These are phyloP conservation scores for Trichoderma guizhouense DNA, from an alignment of 2,329 filamentous ascomycete genomes.

Conservation along the genomic window DNA sequence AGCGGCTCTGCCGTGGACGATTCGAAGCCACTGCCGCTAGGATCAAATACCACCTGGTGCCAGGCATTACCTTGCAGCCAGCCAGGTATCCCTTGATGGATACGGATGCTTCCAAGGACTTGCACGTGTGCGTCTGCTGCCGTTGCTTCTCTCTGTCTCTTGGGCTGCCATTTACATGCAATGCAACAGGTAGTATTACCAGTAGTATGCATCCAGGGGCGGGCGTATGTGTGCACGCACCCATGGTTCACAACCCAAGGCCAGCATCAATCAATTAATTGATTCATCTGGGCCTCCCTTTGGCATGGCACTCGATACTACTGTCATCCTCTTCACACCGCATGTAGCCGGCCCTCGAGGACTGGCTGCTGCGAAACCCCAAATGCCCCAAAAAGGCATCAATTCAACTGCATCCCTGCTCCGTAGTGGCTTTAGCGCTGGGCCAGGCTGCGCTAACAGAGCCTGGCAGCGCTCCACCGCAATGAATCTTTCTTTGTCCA, in stretches of 20 bases:
- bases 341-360: background rate
- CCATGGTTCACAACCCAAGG: constrained; percentile 5
- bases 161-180: background rate
- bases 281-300: background rate
- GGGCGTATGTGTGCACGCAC: background rate
- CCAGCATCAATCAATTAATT: background rate
- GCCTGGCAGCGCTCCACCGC: constrained; percentile 17
- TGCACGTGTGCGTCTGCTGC: background rate
- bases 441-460: constrained; percentile 6
- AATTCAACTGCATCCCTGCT: constrained; percentile 1
- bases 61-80: background rate
- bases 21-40: background rate
- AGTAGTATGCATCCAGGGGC: background rate
- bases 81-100: background rate
- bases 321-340: background rate
- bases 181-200: background rate
- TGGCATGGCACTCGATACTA: background rate
- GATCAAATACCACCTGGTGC: background rate
- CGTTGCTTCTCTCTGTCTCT: background rate
- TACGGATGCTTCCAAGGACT: background rate
- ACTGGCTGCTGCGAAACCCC: background rate
- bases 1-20: background rate
- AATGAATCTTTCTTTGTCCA: constrained; percentile 2
- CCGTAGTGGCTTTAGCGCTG: background rate
- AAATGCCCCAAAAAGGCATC: constrained; percentile 8